Evolutionary conservation across 2,329 filamentous ascomycete genomes (phyloP).

Genomic region (Aspergillus versicolor): DNA sequence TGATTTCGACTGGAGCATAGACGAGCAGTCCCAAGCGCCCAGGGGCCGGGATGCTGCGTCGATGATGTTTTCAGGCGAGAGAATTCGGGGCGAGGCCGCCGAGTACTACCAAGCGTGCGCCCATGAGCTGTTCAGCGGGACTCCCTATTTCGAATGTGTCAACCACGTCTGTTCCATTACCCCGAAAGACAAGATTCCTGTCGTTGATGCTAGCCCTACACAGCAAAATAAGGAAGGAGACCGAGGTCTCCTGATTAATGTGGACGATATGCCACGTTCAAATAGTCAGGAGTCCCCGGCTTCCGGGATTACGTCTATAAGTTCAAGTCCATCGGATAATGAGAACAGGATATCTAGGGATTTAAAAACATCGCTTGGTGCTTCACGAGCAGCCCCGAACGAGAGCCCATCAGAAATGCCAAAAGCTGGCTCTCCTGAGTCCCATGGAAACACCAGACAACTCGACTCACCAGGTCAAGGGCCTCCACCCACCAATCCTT

Average conservation of each 20-base stretch:
- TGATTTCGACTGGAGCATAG: conserved; percentile 12
- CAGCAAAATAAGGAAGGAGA: not conserved
- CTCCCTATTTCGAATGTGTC: conserved; percentile 44
- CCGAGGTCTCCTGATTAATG: conserved; percentile 19
- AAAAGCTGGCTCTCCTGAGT: not conserved
- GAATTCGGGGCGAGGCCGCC: conserved; percentile 36
- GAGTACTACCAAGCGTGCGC: conserved; percentile 48
- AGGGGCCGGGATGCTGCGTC: conserved; percentile 9
- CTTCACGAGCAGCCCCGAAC: not conserved
- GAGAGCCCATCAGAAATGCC: not conserved
- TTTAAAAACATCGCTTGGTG: not conserved
- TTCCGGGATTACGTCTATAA: conserved; percentile 1
- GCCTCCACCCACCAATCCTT: conserved; percentile 12
- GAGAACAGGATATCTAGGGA: not conserved
- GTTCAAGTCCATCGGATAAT: conserved; percentile 8
- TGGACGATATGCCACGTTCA: conserved; percentile 16
- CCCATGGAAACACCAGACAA: not conserved
- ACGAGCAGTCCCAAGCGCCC: not conserved
- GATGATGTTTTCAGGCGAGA: conserved; percentile 25
- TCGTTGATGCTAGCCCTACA: conserved; percentile 7
- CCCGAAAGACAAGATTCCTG: conserved; percentile 20
- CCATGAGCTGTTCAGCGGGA: conserved; percentile 43
- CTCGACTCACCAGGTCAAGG: not conserved
- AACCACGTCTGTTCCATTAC: conserved; percentile 45
- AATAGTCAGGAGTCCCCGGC: not conserved